Evolutionary conservation across 306 rosid genomes (phyloP).

Genomic region (Castanospermum australe): DNA sequence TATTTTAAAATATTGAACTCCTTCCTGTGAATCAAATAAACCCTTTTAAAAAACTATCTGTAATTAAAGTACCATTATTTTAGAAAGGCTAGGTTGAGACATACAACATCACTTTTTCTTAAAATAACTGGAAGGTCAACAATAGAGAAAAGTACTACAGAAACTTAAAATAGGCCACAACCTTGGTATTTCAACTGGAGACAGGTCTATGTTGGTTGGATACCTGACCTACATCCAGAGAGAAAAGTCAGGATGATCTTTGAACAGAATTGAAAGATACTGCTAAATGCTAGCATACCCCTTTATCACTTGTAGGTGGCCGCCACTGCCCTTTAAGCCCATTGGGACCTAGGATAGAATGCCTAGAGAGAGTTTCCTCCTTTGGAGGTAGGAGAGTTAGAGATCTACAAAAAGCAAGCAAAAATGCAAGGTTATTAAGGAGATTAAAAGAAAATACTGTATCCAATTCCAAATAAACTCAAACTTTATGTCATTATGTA

Average conservation of each 20-base stretch:
- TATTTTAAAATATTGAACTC: conserved; percentile 6
- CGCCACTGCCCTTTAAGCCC: conserved; percentile 85
- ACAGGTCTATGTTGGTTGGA: conserved; percentile 76
- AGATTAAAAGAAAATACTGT: not conserved
- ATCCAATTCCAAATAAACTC: not conserved
- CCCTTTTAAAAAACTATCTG: not conserved
- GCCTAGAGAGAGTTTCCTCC: conserved; percentile 82
- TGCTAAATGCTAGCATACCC: conserved; percentile 55
- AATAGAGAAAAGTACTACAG: conserved; percentile 7
- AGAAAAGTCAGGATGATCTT: conserved; percentile 45
- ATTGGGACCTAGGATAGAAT: conserved; percentile 86
- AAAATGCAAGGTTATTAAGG: not conserved
- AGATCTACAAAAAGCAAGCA: conserved; percentile 54
- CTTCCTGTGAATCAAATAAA: conserved; percentile 9
- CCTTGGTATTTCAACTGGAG: conserved; percentile 80
- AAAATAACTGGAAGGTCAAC: not conserved
- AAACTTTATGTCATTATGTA: not conserved
- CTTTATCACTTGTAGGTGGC: conserved; percentile 63
- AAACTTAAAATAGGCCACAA: conserved; percentile 33
- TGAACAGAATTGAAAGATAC: conserved; percentile 22
- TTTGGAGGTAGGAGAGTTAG: conserved; percentile 61
- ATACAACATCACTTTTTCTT: not conserved
- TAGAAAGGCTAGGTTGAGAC: not conserved
- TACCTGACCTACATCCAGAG: conserved; percentile 69
- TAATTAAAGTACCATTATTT: not conserved